Evolutionary conservation across 2,329 filamentous ascomycete genomes (phyloP).

Genomic region (Neoarthrinium moseri): DNA sequence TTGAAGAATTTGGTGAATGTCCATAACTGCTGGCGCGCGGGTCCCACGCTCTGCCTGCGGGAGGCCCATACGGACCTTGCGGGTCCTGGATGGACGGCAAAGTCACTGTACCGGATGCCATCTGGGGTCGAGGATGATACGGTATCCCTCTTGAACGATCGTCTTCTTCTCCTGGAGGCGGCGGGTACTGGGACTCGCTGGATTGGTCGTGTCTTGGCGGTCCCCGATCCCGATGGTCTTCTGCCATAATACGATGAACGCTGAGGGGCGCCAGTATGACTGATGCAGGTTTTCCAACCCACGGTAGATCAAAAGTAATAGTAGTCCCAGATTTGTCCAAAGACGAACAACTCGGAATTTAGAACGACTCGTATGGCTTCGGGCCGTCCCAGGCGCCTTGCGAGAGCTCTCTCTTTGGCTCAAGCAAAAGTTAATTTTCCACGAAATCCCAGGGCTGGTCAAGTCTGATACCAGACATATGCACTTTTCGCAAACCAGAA

Average conservation of each 20-base stretch:
- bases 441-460: too few relatives aligned
- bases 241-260: slow-evolving; percentile 35
- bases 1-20: slow-evolving; percentile 40
- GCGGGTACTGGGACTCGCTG: slow-evolving; percentile 42
- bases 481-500: too few relatives aligned
- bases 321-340: background rate
- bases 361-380: background rate
- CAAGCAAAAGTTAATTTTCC: too few relatives aligned
- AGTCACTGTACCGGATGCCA: slow-evolving; percentile 42
- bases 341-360: background rate
- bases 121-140: slow-evolving; percentile 31
- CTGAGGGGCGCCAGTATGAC: slow-evolving; percentile 26
- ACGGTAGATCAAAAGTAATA: slow-evolving; percentile 8
- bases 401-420: too few relatives aligned
- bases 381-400: background rate
- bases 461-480: too few relatives aligned
- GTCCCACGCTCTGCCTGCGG: slow-evolving; percentile 25
- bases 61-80: slow-evolving; percentile 27
- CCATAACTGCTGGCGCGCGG: slow-evolving; percentile 36
- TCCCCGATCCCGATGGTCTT: slow-evolving; percentile 33
- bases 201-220: slow-evolving; percentile 30
- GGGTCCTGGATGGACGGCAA: slow-evolving; percentile 51
- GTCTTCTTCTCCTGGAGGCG: slow-evolving; percentile 41
- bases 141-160: slow-evolving; percentile 31
- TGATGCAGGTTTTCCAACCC: slow-evolving; percentile 18